These are phyloP conservation scores for Auxenochlorella pyrenoidosa DNA, from an alignment of 139 green algal genomes.

Conservation along the genomic window DNA sequence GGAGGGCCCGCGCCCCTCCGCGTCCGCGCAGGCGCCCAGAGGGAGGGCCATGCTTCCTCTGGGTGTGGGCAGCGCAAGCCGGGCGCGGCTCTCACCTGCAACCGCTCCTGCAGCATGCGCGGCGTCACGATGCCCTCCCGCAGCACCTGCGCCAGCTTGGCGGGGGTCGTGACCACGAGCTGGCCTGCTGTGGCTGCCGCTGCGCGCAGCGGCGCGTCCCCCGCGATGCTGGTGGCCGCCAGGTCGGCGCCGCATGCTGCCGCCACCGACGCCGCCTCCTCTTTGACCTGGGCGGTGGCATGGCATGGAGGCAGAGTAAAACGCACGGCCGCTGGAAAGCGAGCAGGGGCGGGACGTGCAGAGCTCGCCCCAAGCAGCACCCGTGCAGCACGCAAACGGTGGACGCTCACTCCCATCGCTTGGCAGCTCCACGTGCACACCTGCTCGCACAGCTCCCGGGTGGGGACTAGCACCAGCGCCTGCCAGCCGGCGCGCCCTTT, in stretches of 20 bases:
- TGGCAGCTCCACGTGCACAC: conserved; percentile 37
- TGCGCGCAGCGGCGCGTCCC: conserved; percentile 42
- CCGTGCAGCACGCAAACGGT: too few relatives aligned
- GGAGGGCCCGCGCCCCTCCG: too few relatives aligned
- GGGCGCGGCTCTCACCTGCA: conserved; percentile 42
- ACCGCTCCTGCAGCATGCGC: conserved; percentile 42
- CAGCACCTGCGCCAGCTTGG: conserved; percentile 60
- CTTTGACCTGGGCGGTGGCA: conserved; percentile 53
- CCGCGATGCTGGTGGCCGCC: conserved; percentile 41
- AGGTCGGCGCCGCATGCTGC: conserved; percentile 48
- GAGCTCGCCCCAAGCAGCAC: too few relatives aligned
- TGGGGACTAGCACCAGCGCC: conserved; percentile 90
- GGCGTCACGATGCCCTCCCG: conserved; percentile 59
- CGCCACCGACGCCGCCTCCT: conserved; percentile 53
- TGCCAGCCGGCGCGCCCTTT: conserved; percentile 68
- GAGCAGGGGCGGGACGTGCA: too few relatives aligned
- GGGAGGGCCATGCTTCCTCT: too few relatives aligned
- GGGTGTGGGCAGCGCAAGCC: too few relatives aligned
- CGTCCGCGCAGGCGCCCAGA: too few relatives aligned
- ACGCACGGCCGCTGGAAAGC: too few relatives aligned
- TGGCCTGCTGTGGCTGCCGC: conserved; percentile 64
- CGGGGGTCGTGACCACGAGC: conserved; percentile 88
- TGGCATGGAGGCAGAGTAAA: too few relatives aligned
- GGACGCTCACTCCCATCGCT: too few relatives aligned
- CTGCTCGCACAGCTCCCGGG: conserved; percentile 95